A percentile compares a stretch with the other conserved stretches of the same genome.
phyloP scores from a whole-genome alignment of 352 stramenopile species.

The Poterioochromonas sp. region DNA sequence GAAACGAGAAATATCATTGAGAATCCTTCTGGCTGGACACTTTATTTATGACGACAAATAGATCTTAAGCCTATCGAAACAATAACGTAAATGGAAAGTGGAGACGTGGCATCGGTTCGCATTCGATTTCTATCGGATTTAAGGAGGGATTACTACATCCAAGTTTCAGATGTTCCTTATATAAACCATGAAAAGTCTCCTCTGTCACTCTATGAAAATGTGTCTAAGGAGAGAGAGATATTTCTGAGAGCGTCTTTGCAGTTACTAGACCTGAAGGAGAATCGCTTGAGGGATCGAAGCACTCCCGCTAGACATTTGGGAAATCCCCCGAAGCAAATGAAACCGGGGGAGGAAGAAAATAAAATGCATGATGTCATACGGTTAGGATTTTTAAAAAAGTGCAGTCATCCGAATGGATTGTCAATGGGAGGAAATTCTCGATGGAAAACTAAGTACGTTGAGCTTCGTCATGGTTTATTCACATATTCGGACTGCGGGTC shows the following conservation, averaged over 20 bases:
- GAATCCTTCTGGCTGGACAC: not conserved
- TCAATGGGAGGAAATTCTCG: not conserved
- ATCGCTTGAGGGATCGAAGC: not conserved
- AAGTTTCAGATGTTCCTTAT: no score
- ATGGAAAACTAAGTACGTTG: constrained; percentile 23
- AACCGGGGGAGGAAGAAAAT: not conserved
- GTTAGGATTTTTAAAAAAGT: not conserved
- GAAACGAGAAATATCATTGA: no score
- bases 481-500: not conserved
- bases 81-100: no score
- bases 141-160: not conserved
- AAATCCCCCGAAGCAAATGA: not conserved
- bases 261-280: constrained; percentile 18
- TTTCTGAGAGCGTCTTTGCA: not conserved
- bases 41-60: not conserved
- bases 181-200: no score
- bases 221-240: not conserved
- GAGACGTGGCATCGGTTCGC: no score
- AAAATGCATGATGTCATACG: constrained; percentile 7
- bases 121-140: no score
- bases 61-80: not conserved
- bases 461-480: not conserved
- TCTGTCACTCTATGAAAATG: not conserved
- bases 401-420: not conserved
- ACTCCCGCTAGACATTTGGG: not conserved